Percentiles rank a stretch among this genome's conserved stretches.
phyloP scores from a whole-genome alignment of 2,329 filamentous ascomycete species.

The Cryphonectria naterciae region DNA sequence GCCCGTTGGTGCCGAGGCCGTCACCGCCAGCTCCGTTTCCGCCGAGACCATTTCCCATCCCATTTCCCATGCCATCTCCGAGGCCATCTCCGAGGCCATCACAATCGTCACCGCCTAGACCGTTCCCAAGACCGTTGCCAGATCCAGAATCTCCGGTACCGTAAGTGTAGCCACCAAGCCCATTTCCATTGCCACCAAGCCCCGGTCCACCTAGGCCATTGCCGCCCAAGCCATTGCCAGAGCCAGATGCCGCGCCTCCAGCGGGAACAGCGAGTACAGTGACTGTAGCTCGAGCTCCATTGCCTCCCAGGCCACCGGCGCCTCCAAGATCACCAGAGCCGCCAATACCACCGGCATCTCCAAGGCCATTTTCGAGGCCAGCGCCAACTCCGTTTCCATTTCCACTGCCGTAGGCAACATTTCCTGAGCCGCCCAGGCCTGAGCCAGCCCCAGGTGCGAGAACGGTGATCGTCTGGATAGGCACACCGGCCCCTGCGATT shows the following conservation, averaged over 20 bases:
- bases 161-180: slow-evolving; percentile 3
- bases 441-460: slow-evolving; percentile 18
- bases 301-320: slow-evolving; percentile 11
- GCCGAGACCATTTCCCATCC: slow-evolving; percentile 10
- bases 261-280: slow-evolving; percentile 18
- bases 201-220: slow-evolving; percentile 18
- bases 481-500: slow-evolving; percentile 14
- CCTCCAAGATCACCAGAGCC: slow-evolving; percentile 12
- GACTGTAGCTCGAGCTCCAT: slow-evolving; percentile 21
- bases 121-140: slow-evolving; percentile 14
- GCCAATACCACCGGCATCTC: slow-evolving; percentile 14
- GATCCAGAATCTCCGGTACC: background rate
- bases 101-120: background rate
- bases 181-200: slow-evolving; percentile 1
- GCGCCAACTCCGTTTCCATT: slow-evolving; percentile 20
- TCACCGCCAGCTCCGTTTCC: slow-evolving; percentile 9
- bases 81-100: slow-evolving; percentile 6
- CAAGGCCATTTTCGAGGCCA: slow-evolving; percentile 16
- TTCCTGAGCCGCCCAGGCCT: background rate
- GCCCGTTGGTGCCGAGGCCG: slow-evolving; percentile 15
- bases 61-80: slow-evolving; percentile 13
- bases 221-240: slow-evolving; percentile 20
- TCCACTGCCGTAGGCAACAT: slow-evolving; percentile 1
- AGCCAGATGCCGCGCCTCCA: slow-evolving; percentile 19
- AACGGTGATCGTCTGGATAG: slow-evolving; percentile 20